Evolutionary conservation across 306 rosid species (phyloP).

Genomic region (Acacia crassicarpa): DNA sequence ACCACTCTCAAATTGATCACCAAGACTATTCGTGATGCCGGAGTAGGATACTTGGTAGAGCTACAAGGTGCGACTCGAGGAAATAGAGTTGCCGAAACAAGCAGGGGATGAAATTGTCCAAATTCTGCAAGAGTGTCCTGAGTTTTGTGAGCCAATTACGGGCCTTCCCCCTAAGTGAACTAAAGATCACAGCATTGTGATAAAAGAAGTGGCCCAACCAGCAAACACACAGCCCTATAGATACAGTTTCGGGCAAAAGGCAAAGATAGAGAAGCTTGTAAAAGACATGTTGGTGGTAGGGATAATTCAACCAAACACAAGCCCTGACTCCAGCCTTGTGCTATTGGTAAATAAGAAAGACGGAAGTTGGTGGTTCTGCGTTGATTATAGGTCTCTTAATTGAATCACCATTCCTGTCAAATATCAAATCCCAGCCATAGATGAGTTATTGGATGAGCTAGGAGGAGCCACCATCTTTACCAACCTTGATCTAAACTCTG

Average conservation of each 20-base stretch:
- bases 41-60: not conserved
- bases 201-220: not conserved
- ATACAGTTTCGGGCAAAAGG: not conserved
- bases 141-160: fast-evolving
- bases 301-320: not conserved
- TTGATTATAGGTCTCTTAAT: not conserved
- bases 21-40: too few species aligned
- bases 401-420: not conserved
- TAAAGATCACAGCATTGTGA: fast-evolving
- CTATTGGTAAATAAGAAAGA: not conserved
- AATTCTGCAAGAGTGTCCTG: fast-evolving
- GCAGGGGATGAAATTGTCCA: fast-evolving
- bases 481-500: too few species aligned
- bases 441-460: not conserved
- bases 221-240: fast-evolving
- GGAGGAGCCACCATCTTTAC: not conserved
- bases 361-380: not conserved
- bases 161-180: fast-evolving
- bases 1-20: too few species aligned
- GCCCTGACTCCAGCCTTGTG: not conserved
- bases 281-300: not conserved
- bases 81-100: fast-evolving
- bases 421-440: not conserved
- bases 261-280: not conserved
- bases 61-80: fast-evolving